Percentiles rank a stretch among this genome's conserved stretches.
phyloP scores from a whole-genome alignment of 495 filamentous ascomycete species.

The Mycothermus thermophilus region DNA sequence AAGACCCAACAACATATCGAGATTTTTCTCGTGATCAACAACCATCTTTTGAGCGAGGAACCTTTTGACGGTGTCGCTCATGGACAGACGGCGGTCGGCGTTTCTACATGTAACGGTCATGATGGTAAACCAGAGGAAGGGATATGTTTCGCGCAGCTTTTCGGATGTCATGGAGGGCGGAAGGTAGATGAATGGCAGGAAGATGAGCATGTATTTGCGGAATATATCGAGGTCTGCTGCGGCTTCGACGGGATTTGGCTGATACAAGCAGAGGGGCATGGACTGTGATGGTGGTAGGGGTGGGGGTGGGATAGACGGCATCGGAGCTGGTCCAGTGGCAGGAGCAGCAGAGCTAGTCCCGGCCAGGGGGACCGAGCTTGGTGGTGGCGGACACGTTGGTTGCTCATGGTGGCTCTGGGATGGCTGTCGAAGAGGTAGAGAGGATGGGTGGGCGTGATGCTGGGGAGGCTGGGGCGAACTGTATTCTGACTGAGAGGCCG shows the following conservation, averaged over 20 bases:
- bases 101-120: conserved; percentile 26
- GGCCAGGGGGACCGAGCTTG: background rate
- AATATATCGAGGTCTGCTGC: conserved; percentile 19
- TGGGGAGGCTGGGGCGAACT: conserved; percentile 4
- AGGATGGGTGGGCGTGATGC: background rate
- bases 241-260: conserved; percentile 16
- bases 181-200: conserved; percentile 26
- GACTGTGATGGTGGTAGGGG: too few relatives aligned
- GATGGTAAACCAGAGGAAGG: conserved; percentile 43
- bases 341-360: too few relatives aligned
- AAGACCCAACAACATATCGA: conserved; percentile 44
- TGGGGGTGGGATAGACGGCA: too few relatives aligned
- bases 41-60: conserved; percentile 34
- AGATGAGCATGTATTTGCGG: conserved; percentile 20
- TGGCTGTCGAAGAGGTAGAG: too few relatives aligned
- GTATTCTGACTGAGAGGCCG: conserved; percentile 2
- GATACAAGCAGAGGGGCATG: conserved; percentile 8
- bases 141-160: conserved; percentile 31
- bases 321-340: background rate
- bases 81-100: conserved; percentile 8
- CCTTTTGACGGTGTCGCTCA: conserved; percentile 25
- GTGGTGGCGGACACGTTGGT: too few relatives aligned
- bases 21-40: conserved; percentile 32
- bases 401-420: too few relatives aligned
- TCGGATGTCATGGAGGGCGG: conserved; percentile 30